These are phyloP conservation scores for Spencermartinsiella ligniputridi DNA, from an alignment of 1,139 yeast genomes.

Conservation along the genomic window DNA sequence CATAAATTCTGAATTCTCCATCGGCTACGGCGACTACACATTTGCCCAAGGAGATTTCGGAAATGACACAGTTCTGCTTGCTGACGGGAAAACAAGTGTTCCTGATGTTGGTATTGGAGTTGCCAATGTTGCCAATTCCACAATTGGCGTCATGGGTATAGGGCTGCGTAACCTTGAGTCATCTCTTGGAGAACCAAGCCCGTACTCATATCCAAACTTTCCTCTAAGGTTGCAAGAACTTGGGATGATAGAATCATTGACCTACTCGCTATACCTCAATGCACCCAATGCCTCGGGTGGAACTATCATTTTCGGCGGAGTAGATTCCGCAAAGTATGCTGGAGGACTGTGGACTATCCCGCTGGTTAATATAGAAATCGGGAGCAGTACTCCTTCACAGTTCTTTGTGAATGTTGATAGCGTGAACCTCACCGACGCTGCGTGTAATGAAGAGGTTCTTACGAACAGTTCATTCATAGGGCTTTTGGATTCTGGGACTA, in stretches of 20 bases:
- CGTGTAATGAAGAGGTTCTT: constrained; percentile 5
- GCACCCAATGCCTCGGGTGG: constrained; percentile 42
- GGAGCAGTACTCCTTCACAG: not conserved
- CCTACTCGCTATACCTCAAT: constrained; percentile 54
- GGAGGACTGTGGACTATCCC: constrained; percentile 42
- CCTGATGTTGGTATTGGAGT: constrained; percentile 26
- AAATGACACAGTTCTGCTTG: constrained; percentile 45
- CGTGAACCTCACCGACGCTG: not conserved
- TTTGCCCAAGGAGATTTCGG: constrained; percentile 63
- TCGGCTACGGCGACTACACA: constrained; percentile 58
- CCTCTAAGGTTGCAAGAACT: constrained; percentile 39
- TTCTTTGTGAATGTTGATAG: not conserved
- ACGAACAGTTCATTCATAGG: constrained; percentile 36
- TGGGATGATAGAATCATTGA: constrained; percentile 45
- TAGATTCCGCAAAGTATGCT: constrained; percentile 49
- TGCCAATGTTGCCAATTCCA: constrained; percentile 28
- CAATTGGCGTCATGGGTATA: constrained; percentile 34
- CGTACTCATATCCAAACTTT: constrained; percentile 16
- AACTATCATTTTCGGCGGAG: constrained; percentile 53
- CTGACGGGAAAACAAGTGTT: constrained; percentile 25
- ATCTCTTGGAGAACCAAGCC: constrained; percentile 19
- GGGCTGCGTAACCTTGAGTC: constrained; percentile 37
- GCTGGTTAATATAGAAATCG: constrained; percentile 7
- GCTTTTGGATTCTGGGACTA: constrained; percentile 62
- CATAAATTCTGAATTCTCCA: constrained; percentile 34